Evolutionary conservation across 1,139 yeast species (phyloP).

Genomic region (Protomyces macrosporus): DNA sequence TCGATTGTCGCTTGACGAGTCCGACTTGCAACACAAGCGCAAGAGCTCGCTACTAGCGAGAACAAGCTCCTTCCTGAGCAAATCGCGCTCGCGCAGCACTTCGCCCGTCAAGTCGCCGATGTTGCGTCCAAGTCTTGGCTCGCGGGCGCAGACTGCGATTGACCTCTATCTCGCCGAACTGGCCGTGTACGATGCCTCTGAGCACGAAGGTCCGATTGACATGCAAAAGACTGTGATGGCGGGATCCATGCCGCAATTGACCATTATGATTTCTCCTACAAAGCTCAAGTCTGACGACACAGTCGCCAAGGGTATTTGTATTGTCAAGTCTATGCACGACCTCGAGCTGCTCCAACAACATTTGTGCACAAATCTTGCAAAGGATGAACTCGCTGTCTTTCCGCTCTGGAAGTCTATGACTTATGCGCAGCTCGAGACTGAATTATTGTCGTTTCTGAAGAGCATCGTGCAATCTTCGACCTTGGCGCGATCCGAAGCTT

Average conservation of each 20-base stretch:
- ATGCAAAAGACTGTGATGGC: not conserved
- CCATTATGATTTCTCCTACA: conserved; percentile 14
- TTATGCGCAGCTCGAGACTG: conserved; percentile 5
- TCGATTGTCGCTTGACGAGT: not conserved
- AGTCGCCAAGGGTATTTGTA: conserved; percentile 9
- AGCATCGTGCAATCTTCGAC: not conserved
- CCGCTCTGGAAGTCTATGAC: conserved; percentile 9
- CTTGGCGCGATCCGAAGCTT: conserved; percentile 5
- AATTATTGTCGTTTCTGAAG: not conserved
- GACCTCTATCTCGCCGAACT: conserved; percentile 7
- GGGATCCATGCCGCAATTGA: conserved; percentile 3
- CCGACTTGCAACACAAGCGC: not conserved
- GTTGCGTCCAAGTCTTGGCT: not conserved
- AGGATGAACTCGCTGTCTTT: not conserved
- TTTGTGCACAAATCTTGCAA: not conserved
- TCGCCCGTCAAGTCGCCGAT: conserved; percentile 7
- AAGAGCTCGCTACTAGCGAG: conserved; percentile 6
- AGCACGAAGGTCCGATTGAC: not conserved
- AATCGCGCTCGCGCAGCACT: conserved; percentile 11
- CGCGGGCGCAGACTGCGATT: not conserved
- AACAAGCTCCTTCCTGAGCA: conserved; percentile 12
- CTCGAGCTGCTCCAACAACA: conserved; percentile 3
- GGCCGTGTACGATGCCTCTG: conserved; percentile 17
- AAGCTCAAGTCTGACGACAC: conserved; percentile 5
- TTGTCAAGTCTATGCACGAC: conserved; percentile 8